phyloP scores from a whole-genome alignment of 768 basidiomycete genomes.

The Tulasnella sp. region DNA sequence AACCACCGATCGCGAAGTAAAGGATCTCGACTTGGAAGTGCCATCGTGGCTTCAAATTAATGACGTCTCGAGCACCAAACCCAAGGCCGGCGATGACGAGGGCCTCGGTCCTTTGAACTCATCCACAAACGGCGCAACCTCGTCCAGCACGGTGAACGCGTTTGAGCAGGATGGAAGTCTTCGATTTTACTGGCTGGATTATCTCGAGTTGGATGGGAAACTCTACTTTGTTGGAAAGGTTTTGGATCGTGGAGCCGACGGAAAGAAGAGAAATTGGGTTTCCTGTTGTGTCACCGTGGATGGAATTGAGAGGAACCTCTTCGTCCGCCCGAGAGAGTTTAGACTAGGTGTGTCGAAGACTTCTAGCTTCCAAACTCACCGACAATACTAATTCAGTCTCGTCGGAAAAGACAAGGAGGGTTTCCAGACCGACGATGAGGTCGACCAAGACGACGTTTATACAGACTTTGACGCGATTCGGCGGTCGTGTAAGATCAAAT shows the following conservation, averaged over 20 bases:
- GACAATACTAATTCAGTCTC: background rate
- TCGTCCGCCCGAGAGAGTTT: constrained; percentile 72
- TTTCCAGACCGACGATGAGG: constrained; percentile 70
- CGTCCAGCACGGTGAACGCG: constrained; percentile 45
- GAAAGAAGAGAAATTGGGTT: constrained; percentile 49
- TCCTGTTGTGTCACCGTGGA: constrained; percentile 86
- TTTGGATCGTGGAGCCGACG: constrained; percentile 62
- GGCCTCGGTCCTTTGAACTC: constrained; percentile 36
- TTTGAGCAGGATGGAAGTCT: constrained; percentile 82
- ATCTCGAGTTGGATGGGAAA: constrained; percentile 78
- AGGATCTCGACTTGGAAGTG: constrained; percentile 5
- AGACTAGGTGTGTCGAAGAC: constrained; percentile 44
- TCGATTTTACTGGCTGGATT: constrained; percentile 94
- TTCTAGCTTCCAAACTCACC: background rate
- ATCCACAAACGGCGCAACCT: constrained; percentile 33
- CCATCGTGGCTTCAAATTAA: constrained; percentile 43
- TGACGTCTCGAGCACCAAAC: constrained; percentile 50
- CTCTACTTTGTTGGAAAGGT: constrained; percentile 91
- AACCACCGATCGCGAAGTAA: constrained; percentile 8
- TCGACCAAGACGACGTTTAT: constrained; percentile 67
- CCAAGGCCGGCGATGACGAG: constrained; percentile 21
- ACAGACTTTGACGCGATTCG: constrained; percentile 78
- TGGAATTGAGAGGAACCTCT: constrained; percentile 84
- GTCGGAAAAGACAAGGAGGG: constrained; percentile 43
- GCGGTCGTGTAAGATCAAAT: constrained; percentile 63